phyloP scores from a whole-genome alignment of 139 green algal genomes.

The Tetraselmis striata region DNA sequence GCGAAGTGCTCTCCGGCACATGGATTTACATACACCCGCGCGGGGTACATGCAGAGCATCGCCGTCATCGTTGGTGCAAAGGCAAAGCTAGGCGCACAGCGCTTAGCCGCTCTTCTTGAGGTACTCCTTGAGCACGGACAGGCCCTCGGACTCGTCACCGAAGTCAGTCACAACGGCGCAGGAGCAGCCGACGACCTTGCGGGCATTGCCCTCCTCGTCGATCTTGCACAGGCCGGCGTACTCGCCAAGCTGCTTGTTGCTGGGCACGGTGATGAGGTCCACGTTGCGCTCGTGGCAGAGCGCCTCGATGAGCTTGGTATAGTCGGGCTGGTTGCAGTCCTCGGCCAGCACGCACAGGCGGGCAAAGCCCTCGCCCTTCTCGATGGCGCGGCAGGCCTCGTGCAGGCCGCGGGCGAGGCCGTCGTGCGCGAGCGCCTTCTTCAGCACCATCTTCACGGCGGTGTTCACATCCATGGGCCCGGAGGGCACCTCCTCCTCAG shows the following conservation, averaged over 20 bases:
- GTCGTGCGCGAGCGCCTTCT: constrained; percentile 96
- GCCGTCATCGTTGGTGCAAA: too few relatives aligned
- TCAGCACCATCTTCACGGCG: constrained; percentile 91
- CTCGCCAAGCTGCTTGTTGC: constrained; percentile 42
- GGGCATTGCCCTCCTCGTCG: constrained; percentile 88
- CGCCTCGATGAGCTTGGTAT: constrained; percentile 99
- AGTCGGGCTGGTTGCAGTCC: constrained; percentile 98
- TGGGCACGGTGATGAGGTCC: constrained; percentile 89
- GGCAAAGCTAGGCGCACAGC: too few relatives aligned
- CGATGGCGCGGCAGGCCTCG: constrained; percentile 67
- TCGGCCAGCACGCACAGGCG: constrained; percentile 95
- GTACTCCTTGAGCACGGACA: constrained; percentile 90
- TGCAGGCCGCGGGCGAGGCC: constrained; percentile 90
- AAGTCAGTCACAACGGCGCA: constrained; percentile 93
- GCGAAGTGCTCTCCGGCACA: too few relatives aligned
- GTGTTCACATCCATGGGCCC: constrained; percentile 96
- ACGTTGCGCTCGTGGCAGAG: constrained; percentile 96
- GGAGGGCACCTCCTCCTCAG: constrained; percentile 50
- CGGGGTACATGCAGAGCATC: too few relatives aligned
- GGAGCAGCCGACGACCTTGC: constrained; percentile 95
- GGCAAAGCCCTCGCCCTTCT: constrained; percentile 64
- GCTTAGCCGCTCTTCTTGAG: constrained; percentile 61
- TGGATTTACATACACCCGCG: too few relatives aligned
- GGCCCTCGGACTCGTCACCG: constrained; percentile 93
- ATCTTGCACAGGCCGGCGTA: constrained; percentile 93